Percentiles rank a stretch among this genome's conserved stretches.
phyloP scores from a whole-genome alignment of 2,329 filamentous ascomycete genomes.

The Exophiala mesophila region DNA sequence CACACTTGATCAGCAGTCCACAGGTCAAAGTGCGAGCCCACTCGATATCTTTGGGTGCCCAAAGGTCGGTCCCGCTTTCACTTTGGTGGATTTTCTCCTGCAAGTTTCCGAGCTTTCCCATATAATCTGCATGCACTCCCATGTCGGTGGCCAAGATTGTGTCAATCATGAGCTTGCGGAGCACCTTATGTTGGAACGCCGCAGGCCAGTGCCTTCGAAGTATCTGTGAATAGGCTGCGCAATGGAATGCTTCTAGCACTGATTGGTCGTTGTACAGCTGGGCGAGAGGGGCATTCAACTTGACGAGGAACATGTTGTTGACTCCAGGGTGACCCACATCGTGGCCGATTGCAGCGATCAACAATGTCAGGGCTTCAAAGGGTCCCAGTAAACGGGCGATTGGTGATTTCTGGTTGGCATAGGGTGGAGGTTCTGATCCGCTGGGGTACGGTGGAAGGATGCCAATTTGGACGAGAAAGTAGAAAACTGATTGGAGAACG shows the following conservation, averaged over 20 bases:
- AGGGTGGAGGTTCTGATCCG: conserved; percentile 29
- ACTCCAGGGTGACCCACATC: conserved; percentile 97
- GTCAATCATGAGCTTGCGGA: conserved; percentile 90
- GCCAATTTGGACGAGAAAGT: conserved; percentile 78
- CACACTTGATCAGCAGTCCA: conserved; percentile 91
- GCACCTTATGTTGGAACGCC: conserved; percentile 69
- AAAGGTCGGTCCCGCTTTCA: conserved; percentile 57
- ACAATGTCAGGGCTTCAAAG: conserved; percentile 79
- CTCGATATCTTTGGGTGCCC: conserved; percentile 70
- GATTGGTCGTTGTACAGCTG: conserved; percentile 97
- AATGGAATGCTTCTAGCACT: conserved; percentile 95
- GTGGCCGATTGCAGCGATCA: conserved; percentile 95
- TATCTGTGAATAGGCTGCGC: conserved; percentile 94
- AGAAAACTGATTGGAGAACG: conserved; percentile 88
- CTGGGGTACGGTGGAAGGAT: conserved; percentile 64
- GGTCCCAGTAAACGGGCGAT: conserved; percentile 74
- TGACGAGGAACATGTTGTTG: conserved; percentile 93
- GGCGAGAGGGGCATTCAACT: conserved; percentile 84
- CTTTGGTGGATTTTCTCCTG: conserved; percentile 71
- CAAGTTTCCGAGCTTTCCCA: conserved; percentile 76
- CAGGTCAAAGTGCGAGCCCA: conserved; percentile 78
- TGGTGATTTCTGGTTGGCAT: conserved; percentile 48
- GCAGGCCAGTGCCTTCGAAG: conserved; percentile 85
- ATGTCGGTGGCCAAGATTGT: conserved; percentile 98
- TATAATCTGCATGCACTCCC: conserved; percentile 95